Base-by-base conservation (phyloP, 768 basidiomycete genomes). In the Amanita pseudoporphyria region DNA sequence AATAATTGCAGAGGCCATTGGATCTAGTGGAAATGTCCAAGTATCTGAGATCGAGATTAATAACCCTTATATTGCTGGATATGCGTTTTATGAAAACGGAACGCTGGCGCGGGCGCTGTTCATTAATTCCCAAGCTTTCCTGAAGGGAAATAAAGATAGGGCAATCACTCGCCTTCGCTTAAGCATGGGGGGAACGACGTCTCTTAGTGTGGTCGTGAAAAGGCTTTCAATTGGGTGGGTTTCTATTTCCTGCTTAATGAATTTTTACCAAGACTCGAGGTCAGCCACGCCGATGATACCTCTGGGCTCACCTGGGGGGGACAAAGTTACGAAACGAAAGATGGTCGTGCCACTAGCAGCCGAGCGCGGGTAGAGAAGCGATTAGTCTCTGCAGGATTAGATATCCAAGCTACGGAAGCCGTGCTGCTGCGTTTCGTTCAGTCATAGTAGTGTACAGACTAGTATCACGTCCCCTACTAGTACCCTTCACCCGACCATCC, bases 61-160 rank as follows among this genome's bases (percentile, higher is more conserved):
- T 53, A 62, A 77, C 53, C 42, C 69, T 1, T 64, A 70, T 21
- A 59, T 83, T 30, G 65, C 80, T 14, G 83, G 79, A 28, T 85
- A 84, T 57, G 83, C 76, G 2, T 72, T 80, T 51, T 84, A 73
- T 57, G 79, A 81, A 56, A 56, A 62, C 7, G 64, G 58, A 1
- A 43, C 12, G 0, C 62, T 84, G 41, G 64, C 53, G 9, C 72
- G 76, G 26, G 77, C 75, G 1, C 61, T 82, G 1, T 72, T 86
- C 53, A 74, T 84, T 60, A 81, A 85, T 56, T 74, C 71, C 0
- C 58, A 73, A 24, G 77, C 81, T 4, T 84, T 72, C 57, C 60
- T 74, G 26, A 54, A 57, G 5, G 64, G 58, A 0, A 57, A 56
- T 39, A 64, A 64, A 13, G 62, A 56, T 3, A 69, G 81, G 14